Evolutionary conservation across 306 rosid species (phyloP), one percentile per base, ranked within the genome.

Genomic region (Prunus davidiana): DNA sequence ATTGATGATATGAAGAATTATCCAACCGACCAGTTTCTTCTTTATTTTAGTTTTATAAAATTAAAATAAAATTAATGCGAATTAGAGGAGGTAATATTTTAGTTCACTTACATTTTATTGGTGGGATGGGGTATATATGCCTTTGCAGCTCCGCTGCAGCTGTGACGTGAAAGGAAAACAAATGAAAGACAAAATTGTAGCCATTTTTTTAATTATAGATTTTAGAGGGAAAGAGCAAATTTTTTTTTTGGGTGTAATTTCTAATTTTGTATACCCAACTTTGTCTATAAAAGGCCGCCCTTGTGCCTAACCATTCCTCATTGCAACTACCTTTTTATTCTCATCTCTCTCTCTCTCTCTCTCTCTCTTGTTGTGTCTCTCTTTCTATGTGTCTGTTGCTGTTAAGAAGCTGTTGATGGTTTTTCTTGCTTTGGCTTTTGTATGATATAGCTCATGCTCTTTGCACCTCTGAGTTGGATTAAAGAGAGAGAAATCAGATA

Each of bases 391-490:
- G 38, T 54, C 5, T 41, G n/a, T 63, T 32, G 13, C 73, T 49
- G 77, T 45, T 30, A 55, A 25, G 64, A 49, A 19, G 51, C 65
- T 60, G 18, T 24, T 64, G 24, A 69, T 51, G 63, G 43, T 51
- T 2, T 50, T 28, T 28, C 61, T 30, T 20, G 16, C 64, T 64
- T 45, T 38, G 60, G 58, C 19, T 49, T 38, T 22, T 58, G 58
- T 32, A 25, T 73, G 68, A 73, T 57, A 73, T 43, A 58, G 12
- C 46, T 66, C 75, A 55, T 46, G 45, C 78, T 72, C 68, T 73
- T 73, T 32, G 74, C 69, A 74, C 79, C 46, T 79, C 72, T 52
- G 19, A 67, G 46, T 66, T 19, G 72, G 82, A 71, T n/a, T 45
- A n/a, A 50, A 69, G 76, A 62, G 65, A 63, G 72, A 51, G 67